Conservation (phyloP, 768 basidiomycete genomes). For the Leccinum broughii region DNA sequence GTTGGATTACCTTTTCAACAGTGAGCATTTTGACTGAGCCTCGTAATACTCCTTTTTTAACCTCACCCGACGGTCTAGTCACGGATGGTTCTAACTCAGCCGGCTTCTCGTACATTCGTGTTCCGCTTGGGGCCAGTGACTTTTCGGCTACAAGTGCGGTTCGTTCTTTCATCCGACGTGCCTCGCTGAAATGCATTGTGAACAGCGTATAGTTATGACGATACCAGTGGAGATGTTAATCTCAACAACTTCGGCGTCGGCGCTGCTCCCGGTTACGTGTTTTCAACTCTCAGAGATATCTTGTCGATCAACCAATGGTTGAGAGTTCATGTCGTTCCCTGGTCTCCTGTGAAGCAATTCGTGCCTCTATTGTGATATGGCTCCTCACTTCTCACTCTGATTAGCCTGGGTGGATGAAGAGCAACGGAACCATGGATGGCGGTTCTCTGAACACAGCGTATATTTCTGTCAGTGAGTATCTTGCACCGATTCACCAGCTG, state of each 20-base stretch:
- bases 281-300: conserved; percentile 65
- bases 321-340: conserved; percentile 62
- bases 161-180: neutral
- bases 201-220: conserved; percentile 65
- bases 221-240: conserved; percentile 58
- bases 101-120: conserved; percentile 66
- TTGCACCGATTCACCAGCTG: neutral
- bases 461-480: conserved; percentile 46
- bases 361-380: neutral
- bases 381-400: conserved; percentile 6
- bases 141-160: conserved; percentile 60
- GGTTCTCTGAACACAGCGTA: conserved; percentile 56
- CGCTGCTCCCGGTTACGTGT: conserved; percentile 60
- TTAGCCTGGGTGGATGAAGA: conserved; percentile 83
- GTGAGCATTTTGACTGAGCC: conserved; percentile 9
- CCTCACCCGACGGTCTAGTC: conserved; percentile 31
- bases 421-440: conserved; percentile 60
- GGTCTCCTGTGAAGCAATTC: conserved; percentile 62
- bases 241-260: conserved; percentile 59
- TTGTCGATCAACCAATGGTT: conserved; percentile 51
- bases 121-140: conserved; percentile 73
- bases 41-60: neutral
- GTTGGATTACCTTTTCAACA: conserved; percentile 57
- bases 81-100: conserved; percentile 62
- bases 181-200: conserved; percentile 4